Evolutionary conservation across 805 yeast genomes (phyloP).

Genomic region (Saccharomycopsis babjevae): DNA sequence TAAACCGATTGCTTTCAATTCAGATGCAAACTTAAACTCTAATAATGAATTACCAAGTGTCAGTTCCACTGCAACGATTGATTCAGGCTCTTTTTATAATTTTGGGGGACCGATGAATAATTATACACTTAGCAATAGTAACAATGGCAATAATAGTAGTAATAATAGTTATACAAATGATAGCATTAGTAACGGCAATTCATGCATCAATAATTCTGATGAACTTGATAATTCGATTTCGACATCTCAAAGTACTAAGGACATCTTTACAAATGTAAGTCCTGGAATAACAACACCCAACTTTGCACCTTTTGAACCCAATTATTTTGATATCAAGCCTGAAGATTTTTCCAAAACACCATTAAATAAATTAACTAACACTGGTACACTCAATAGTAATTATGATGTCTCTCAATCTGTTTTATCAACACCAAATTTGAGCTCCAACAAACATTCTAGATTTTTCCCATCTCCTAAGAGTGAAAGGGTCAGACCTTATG

Average conservation of each 20-base stretch:
- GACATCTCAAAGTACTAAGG: neutral
- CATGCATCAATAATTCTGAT: neutral
- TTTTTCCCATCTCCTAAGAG: slow-evolving; percentile 18
- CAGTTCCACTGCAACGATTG: neutral
- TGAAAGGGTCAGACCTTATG: slow-evolving; percentile 9
- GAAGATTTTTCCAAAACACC: neutral
- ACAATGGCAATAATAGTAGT: neutral
- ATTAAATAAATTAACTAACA: neutral
- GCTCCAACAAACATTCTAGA: slow-evolving; percentile 12
- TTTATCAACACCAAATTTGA: slow-evolving; percentile 13
- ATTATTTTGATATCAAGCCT: slow-evolving; percentile 12
- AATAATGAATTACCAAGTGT: neutral
- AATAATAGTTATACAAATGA: neutral
- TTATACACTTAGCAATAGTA: neutral
- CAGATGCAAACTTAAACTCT: neutral
- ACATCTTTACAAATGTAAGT: neutral
- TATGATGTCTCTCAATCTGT: slow-evolving; percentile 4
- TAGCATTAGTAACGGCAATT: neutral
- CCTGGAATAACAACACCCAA: slow-evolving; percentile 4
- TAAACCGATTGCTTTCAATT: neutral
- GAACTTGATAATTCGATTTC: neutral
- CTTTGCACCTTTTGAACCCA: slow-evolving; percentile 6
- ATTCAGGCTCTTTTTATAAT: neutral
- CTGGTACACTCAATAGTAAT: neutral
- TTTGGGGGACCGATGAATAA: neutral